Base-by-base conservation (phyloP, 768 basidiomycete genomes). In the Lentinula guzmanii region DNA sequence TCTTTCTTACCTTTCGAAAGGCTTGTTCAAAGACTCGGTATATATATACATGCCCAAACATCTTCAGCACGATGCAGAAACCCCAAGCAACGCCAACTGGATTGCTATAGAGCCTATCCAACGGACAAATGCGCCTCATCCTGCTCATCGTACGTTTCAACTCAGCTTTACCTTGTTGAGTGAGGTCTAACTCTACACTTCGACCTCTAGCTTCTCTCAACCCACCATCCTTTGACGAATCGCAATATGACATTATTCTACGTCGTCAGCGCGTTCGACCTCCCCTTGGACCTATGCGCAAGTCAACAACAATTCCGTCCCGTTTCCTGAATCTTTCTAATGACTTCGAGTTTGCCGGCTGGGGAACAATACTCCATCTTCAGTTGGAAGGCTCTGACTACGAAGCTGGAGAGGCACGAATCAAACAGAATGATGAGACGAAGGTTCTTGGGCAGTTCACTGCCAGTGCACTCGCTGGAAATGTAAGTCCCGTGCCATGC, bases 341-440 rank as follows among this genome's bases (percentile, higher is more conserved):
- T 66, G 79, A 84, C 42, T 87, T 88, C 63, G 86, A 89, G 65
- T 91, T 90, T 65, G 82, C 89, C 0, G 88, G 87, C 3, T 89
- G 87, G 86, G 87, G 87, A 1, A 78, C 82, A 5, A 68, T 84
- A 16, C 71, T 72, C 5, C 74, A 76, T 61, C 65, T 89, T 1
- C 75, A 75, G 18, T 75, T 90, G 10, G 70, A 74, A 0, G 62
- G 60, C 1, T 75, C 80, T 4, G 83, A 88, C 51, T 65, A 75
- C 50, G 59, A 65, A 2, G 69, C 57, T 54, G 85, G 68, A 37
- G 70, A 66, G 34, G 69, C 61, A 50, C 70, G 64, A 39, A 74
- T 75, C 16, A 68, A 70, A 57, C 64, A 52, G 33, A 55, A 74
- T 13, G 69, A 67, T 18, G 67, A 71, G n/a, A 70, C 74, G 31